These are phyloP conservation scores for Yamadazyma pseudoaaseri DNA, from an alignment of 1,139 yeast species.

Conservation along the genomic window DNA sequence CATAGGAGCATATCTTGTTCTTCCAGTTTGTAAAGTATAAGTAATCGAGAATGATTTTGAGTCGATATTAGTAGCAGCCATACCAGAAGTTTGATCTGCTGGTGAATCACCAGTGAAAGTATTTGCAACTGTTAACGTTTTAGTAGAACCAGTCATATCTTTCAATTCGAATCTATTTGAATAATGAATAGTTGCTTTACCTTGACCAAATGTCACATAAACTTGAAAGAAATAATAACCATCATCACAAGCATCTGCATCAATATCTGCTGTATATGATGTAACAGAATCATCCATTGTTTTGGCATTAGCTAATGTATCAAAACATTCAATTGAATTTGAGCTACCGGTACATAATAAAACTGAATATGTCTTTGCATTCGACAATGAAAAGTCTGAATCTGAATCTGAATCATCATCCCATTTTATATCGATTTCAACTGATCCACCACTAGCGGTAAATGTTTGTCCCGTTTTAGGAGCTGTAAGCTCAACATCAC, in stretches of 20 bases:
- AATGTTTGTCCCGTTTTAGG: conserved; percentile 53
- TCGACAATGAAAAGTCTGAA: conserved; percentile 38
- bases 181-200: conserved; percentile 61
- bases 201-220: conserved; percentile 41
- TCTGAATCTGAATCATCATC: conserved; percentile 49
- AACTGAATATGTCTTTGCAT: conserved; percentile 49
- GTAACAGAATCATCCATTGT: conserved; percentile 13
- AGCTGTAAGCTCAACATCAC: conserved; percentile 56
- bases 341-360: conserved; percentile 70
- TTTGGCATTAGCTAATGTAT: conserved; percentile 22
- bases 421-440: conserved; percentile 58
- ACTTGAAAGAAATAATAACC: conserved; percentile 77
- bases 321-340: conserved; percentile 42
- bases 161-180: conserved; percentile 61
- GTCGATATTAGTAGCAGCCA: conserved; percentile 25
- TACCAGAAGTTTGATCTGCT: conserved; percentile 25
- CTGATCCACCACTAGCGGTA: conserved; percentile 49
- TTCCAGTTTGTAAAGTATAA: conserved; percentile 75
- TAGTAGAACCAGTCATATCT: conserved; percentile 66
- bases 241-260: conserved; percentile 45
- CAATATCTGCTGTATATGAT: conserved; percentile 41
- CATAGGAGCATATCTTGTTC: conserved; percentile 83
- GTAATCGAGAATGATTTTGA: conserved; percentile 46
- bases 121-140: conserved; percentile 22
- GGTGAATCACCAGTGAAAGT: conserved; percentile 33